These are phyloP conservation scores for Purpureocillium takamizusanense DNA, from an alignment of 2,329 filamentous ascomycete genomes.

Conservation along the genomic window DNA sequence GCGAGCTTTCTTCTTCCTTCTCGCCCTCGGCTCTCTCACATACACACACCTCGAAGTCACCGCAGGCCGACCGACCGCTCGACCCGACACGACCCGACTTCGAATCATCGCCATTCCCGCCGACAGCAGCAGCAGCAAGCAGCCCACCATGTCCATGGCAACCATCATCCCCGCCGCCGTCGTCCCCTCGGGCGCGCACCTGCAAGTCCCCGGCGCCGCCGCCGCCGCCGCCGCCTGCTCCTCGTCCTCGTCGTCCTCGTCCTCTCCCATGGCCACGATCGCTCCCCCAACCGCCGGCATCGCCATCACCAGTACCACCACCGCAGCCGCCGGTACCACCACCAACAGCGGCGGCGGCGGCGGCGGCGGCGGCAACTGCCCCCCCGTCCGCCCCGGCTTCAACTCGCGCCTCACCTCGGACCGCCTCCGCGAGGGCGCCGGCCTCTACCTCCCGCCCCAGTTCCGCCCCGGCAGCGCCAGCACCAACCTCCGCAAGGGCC, in stretches of 20 bases:
- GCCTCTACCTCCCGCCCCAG: constrained; percentile 23
- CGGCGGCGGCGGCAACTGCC: background rate
- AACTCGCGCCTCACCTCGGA: constrained; percentile 42
- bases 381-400: constrained; percentile 34
- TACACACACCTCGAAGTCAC: no score
- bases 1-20: no score
- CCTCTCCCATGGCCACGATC: background rate
- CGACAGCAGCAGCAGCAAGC: no score
- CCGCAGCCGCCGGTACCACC: background rate
- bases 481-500: constrained; percentile 38
- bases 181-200: background rate
- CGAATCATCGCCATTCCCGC: no score
- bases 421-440: constrained; percentile 39
- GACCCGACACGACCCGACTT: no score
- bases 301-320: background rate
- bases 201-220: background rate
- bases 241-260: no score
- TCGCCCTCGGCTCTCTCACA: no score
- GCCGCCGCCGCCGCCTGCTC: background rate
- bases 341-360: background rate
- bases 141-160: background rate
- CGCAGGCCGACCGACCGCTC: no score
- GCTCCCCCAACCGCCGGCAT: background rate
- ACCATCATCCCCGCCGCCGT: background rate
- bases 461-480: constrained; percentile 32